Base-by-base conservation (phyloP, 1,139 yeast genomes). In the Debaryomyces nepalensis region DNA sequence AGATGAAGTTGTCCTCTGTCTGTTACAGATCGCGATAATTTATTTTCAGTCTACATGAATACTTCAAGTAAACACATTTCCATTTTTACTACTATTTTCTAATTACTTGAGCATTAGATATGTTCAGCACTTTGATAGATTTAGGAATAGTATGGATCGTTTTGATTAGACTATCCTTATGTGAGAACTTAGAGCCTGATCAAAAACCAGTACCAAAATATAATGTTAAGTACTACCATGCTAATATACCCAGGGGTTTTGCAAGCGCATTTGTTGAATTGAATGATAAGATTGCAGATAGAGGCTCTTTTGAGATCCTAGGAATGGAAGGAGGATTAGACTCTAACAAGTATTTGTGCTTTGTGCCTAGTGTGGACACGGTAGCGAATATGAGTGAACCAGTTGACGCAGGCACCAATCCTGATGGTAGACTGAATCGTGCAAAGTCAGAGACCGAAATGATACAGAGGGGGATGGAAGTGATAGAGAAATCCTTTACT, bases 301-400 rank as follows among this genome's bases (percentile, higher is more conserved):
- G 47, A 22, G 57, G 53, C 3, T 48, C 57, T 2, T 66, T 61
- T 47, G 64, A 66, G 31, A 43, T 56, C 2, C 24, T 67, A 29
- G 43, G 45, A 1, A 47, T 55, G 5, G 31, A 44, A 4, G 47
- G 44, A 33, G 39, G 40, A 4, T 42, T 47, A 24, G 39, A 42
- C 3, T 21, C 48, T 11, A 43, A 40, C 4, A 39, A 53, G 16
- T 49, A 56, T 22, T 31, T 60, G 11, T 62, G 67, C 44, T 54
- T 51, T 22, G 27, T 61, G 16, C 66, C 66, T 10, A 47, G 47
- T 6, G 31, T 30, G 16, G 14, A 19, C 15, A 11, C 37, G 7
- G 11, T 22, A 14, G 16, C 19, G 26, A 26, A 39, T 27, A 12
- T 18, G 4, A 32, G 29, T 12, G 14, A 10, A 20, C n/a, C 11